Evolutionary conservation across 768 basidiomycete species (phyloP), one percentile per base, ranked within the genome.

Genomic region (Mycena alexandri): DNA sequence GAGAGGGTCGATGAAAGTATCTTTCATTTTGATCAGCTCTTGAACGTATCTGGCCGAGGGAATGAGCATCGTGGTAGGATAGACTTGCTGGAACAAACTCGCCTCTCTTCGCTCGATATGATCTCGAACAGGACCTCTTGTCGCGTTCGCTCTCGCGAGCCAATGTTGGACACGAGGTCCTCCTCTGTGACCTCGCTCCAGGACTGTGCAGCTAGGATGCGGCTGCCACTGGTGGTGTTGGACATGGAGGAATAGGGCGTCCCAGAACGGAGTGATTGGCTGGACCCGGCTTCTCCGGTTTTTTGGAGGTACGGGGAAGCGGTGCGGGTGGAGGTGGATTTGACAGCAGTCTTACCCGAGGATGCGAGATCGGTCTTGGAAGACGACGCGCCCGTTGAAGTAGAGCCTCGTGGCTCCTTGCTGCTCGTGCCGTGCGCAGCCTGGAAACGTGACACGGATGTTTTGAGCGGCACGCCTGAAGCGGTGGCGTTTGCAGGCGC

Each of bases 51-150:
- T 98, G 76, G 2, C 56, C 22, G 38, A 52, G 58, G 34, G 60
- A 64, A 68, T 73, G 61, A 75, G 58, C 43, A 46, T 46, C 11
- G 22, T 51, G 19, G 50, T 38, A 44, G 21, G 51, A 58, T 33
- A 66, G 29, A 29, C 29, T 68, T 41, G 46, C 12, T 57, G 52
- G 17, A 56, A 60, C 44, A 17, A 25, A 79, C 87, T 56, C 74
- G 94, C 94, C 96, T 89, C 78, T 98, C 95, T 81, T 98, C 96
- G 71, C 94, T 95, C 34, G 93, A 92, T 54, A 98, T 95, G 71
- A 98, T 98, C 82, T 98, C 96, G 83, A 95, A 98, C 29, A 98
- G 79, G 8, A 98, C 96, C 81, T 98, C 96, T 79, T 98, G 96
- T 58, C 96, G 88, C 43, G 96, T 98, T 64, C 96, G 89, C 77